Evolutionary conservation across 495 filamentous ascomycete genomes (phyloP).

Genomic region (Cenococcum geophilum): DNA sequence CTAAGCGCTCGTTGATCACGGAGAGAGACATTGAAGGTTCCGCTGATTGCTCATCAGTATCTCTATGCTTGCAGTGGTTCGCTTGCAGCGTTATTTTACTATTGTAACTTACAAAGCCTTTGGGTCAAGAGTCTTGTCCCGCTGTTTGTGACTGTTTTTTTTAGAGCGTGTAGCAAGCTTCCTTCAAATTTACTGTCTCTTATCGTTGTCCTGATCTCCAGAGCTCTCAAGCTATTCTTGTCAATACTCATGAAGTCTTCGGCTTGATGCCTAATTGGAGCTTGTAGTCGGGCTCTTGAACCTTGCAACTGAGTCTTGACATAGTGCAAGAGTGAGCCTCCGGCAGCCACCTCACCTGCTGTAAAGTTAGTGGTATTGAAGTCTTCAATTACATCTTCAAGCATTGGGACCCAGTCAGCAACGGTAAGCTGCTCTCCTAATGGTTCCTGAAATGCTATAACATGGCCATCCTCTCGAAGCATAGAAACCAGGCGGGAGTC

Average conservation of each 20-base stretch:
- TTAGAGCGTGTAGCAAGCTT: conserved; percentile 81
- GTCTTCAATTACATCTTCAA: conserved; percentile 57
- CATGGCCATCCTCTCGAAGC: conserved; percentile 51
- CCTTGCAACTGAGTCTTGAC: conserved; percentile 71
- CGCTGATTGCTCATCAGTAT: conserved; percentile 38
- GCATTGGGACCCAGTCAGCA: conserved; percentile 65
- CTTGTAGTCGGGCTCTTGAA: conserved; percentile 75
- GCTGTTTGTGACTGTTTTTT: conserved; percentile 82
- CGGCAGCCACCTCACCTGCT: conserved; percentile 56
- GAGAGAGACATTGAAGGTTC: conserved; percentile 78
- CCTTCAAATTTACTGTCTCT: conserved; percentile 68
- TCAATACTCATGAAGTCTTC: conserved; percentile 85
- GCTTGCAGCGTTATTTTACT: background rate
- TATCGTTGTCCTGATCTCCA: conserved; percentile 83
- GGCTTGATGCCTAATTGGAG: conserved; percentile 63
- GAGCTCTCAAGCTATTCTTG: conserved; percentile 76
- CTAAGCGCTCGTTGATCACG: conserved; percentile 72
- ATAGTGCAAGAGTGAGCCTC: conserved; percentile 72
- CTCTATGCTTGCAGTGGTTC: background rate
- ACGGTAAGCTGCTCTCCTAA: conserved; percentile 47
- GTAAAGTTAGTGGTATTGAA: conserved; percentile 43
- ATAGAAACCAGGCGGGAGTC: conserved; percentile 30
- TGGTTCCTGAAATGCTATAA: conserved; percentile 50
- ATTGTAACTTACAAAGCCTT: conserved; percentile 60
- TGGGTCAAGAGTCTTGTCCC: conserved; percentile 75